phyloP scores from a whole-genome alignment of 345 rosid genomes.

The Euphorbia tirucalli region DNA sequence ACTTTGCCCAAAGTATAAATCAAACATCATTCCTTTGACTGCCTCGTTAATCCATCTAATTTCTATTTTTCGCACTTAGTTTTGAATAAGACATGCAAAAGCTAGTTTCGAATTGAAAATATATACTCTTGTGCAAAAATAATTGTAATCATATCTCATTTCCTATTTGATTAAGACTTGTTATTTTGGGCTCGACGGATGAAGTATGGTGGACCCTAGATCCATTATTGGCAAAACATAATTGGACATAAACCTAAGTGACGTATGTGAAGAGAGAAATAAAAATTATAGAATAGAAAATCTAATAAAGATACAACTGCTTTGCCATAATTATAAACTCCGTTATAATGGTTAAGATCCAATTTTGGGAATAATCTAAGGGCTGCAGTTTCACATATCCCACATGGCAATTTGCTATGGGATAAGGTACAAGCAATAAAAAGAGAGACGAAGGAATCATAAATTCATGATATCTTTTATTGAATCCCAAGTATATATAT shows the following conservation, averaged over 20 bases:
- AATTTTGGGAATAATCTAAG: constrained; percentile 6
- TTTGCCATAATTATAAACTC: background rate
- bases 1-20: constrained; percentile 40
- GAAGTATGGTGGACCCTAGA: background rate
- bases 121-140: background rate
- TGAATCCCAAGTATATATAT: constrained; percentile 17
- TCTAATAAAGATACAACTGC: too few species aligned
- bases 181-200: background rate
- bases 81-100: background rate
- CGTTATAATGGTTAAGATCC: background rate
- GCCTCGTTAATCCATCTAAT: constrained; percentile 17
- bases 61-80: constrained; percentile 7
- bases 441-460: constrained; percentile 14
- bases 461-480: constrained; percentile 14
- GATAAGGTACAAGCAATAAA: constrained; percentile 10
- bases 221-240: background rate
- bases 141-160: background rate
- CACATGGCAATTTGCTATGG: constrained; percentile 13
- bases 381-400: background rate
- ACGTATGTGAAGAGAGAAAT: background rate
- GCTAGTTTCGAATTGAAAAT: background rate
- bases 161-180: background rate
- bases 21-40: constrained; percentile 43
- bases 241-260: background rate
- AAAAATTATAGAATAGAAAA: background rate